These are phyloP conservation scores for Boletus insuetus DNA, from an alignment of 768 basidiomycete species.

Conservation along the genomic window DNA sequence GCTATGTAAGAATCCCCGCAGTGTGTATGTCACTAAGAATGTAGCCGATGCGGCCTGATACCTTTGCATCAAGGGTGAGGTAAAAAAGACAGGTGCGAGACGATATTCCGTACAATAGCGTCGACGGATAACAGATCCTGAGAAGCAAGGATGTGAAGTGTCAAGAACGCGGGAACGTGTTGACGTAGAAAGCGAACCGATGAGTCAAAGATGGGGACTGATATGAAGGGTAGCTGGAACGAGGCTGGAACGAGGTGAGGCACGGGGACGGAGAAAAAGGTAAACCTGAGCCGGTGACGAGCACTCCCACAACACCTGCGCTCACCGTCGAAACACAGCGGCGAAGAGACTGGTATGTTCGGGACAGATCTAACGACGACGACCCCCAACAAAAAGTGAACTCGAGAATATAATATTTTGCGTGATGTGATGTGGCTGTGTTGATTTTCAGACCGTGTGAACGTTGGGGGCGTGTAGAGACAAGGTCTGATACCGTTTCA, in stretches of 20 bases:
- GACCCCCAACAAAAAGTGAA: background rate
- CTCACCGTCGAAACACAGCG: too few species aligned
- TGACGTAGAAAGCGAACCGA: background rate
- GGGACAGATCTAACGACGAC: too few species aligned
- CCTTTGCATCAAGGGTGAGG: background rate
- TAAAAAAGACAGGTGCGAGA: conserved; percentile 3
- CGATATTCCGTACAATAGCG: background rate
- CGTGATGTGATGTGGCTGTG: conserved; percentile 28
- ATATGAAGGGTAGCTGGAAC: background rate
- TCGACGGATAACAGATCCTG: background rate
- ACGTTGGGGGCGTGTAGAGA: conserved; percentile 26
- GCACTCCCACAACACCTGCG: too few species aligned
- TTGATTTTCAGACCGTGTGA: conserved; percentile 27
- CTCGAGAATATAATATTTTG: background rate
- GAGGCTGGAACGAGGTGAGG: conserved; percentile 15
- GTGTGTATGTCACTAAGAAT: background rate
- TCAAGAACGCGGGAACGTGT: conserved; percentile 13
- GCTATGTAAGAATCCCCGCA: background rate
- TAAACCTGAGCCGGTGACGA: too few species aligned
- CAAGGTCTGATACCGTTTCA: conserved; percentile 22
- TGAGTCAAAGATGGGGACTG: background rate
- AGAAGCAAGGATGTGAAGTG: background rate
- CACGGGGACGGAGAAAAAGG: conserved; percentile 2
- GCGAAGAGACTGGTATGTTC: too few species aligned
- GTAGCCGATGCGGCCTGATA: too few species aligned